phyloP scores from a whole-genome alignment of 2,329 filamentous ascomycete genomes.

The Colletotrichum paranaense region DNA sequence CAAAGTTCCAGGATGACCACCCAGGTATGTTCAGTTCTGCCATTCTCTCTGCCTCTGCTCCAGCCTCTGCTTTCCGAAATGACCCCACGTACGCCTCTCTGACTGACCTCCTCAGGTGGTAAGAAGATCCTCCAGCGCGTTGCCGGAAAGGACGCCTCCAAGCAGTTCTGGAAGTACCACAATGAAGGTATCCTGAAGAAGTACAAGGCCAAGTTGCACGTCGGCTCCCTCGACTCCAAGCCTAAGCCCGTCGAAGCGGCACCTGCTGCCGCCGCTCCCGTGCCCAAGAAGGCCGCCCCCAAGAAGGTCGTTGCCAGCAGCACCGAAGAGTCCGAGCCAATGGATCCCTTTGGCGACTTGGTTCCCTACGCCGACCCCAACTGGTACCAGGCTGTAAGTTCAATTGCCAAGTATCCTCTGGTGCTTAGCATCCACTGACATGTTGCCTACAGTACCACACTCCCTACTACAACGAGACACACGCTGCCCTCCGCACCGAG shows the following conservation, averaged over 20 bases:
- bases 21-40: constrained; percentile 69
- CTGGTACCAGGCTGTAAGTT: constrained; percentile 93
- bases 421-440: background rate
- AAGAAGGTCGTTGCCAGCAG: constrained; percentile 50
- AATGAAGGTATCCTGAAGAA: constrained; percentile 91
- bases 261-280: constrained; percentile 56
- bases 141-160: constrained; percentile 74
- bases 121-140: constrained; percentile 75
- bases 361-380: constrained; percentile 92
- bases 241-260: constrained; percentile 71
- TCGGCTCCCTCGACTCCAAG: constrained; percentile 92
- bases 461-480: constrained; percentile 94
- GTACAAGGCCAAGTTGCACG: constrained; percentile 79
- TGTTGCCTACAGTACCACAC: constrained; percentile 81
- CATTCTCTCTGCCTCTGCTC: background rate
- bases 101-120: constrained; percentile 55
- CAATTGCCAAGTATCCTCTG: background rate
- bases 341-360: constrained; percentile 87
- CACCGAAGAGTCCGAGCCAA: constrained; percentile 73
- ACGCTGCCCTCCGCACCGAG: constrained; percentile 90
- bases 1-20: constrained; percentile 87
- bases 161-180: constrained; percentile 81
- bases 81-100: background rate
- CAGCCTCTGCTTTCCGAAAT: background rate
- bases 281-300: constrained; percentile 49